Evolutionary conservation across 768 basidiomycete species (phyloP), one percentile per base, ranked within the genome.

Genomic region (Chiua virens): DNA sequence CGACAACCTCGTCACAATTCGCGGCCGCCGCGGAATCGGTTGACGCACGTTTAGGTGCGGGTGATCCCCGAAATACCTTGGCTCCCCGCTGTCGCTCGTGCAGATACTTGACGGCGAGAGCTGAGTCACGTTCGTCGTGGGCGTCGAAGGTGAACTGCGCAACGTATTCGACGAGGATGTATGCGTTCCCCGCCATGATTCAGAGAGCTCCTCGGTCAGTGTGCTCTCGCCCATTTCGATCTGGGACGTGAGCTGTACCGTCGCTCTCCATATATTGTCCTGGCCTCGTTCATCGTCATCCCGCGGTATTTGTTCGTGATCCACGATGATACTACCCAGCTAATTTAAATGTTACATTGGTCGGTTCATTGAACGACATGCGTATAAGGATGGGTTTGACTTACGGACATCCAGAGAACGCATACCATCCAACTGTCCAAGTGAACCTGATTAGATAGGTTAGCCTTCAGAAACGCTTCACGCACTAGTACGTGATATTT

Each of bases 401-500:
- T 42, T 28, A 63, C 60, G 15, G 53, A 50, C n/a, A 59, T 34
- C 55, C 60, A 63, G 17, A 63, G 50, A 10, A 47, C 25, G 36
- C 38, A 44, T 5, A 59, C 56, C 8, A 63, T 36, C 60, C 60
- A 61, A 36, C 61, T 63, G 41, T 6, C 25, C 32, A 25, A 25
- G n/a, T 43, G 7, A 36, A 25, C 7, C 14, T 11, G n/a, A 18
- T 47, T n/a, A 35, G 20, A 13, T 11, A 23, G 7, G 14, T 8
- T 34, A 2, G 2, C 37, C 35, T 15, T 4, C 9, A 4, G 17
- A 30, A 10, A 17, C 8, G 14, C 2, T 21, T 20, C 13, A 59
- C 60, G 8, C 25, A 62, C 63, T 62, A 56, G 37, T 60, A 65
- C 1, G 40, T 47, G 3, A 65, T 42, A 20, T 65, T 62, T 7